A percentile compares a stretch with the other conserved stretches of the same genome.
phyloP scores from a whole-genome alignment of 768 basidiomycete genomes.

The Pisolithus microcarpus region DNA sequence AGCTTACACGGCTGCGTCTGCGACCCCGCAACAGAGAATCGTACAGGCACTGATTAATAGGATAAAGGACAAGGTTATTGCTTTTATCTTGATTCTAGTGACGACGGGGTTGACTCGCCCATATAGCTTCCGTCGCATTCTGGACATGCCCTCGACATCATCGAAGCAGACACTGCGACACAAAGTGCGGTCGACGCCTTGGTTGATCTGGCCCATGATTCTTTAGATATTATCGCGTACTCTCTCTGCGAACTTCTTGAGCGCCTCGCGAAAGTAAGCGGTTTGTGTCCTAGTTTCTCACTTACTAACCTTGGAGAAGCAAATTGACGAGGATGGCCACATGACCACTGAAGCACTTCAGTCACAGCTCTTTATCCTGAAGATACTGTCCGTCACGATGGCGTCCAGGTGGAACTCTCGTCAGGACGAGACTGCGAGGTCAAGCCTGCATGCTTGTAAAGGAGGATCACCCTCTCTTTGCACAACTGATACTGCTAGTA shows the following conservation, averaged over 20 bases:
- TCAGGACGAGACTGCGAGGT: slow-evolving; percentile 34
- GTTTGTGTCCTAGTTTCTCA: neutral
- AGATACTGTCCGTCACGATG: slow-evolving; percentile 72
- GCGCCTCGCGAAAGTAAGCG: slow-evolving; percentile 62
- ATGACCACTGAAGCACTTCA: slow-evolving; percentile 69
- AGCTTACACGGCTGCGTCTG: slow-evolving; percentile 31
- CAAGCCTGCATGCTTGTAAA: slow-evolving; percentile 38
- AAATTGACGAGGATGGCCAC: slow-evolving; percentile 45
- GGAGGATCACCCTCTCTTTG: slow-evolving; percentile 26
- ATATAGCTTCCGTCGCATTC: slow-evolving; percentile 81
- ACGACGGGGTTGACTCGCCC: neutral
- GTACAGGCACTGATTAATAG: slow-evolving; percentile 74
- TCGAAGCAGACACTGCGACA: slow-evolving; percentile 72
- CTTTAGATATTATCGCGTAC: slow-evolving; percentile 74
- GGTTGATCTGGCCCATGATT: slow-evolving; percentile 70
- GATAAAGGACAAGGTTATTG: slow-evolving; percentile 68
- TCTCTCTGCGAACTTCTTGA: slow-evolving; percentile 74
- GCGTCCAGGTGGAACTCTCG: slow-evolving; percentile 61
- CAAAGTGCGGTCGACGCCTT: slow-evolving; percentile 73
- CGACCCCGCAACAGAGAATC: slow-evolving; percentile 74
- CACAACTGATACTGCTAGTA: slow-evolving; percentile 23
- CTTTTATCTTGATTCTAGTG: neutral
- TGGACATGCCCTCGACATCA: slow-evolving; percentile 59
- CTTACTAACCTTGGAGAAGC: slow-evolving; percentile 31
- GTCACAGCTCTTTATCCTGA: slow-evolving; percentile 80